phyloP scores from a whole-genome alignment of 1,139 yeast species.

The Hyphopichia burtonii region DNA sequence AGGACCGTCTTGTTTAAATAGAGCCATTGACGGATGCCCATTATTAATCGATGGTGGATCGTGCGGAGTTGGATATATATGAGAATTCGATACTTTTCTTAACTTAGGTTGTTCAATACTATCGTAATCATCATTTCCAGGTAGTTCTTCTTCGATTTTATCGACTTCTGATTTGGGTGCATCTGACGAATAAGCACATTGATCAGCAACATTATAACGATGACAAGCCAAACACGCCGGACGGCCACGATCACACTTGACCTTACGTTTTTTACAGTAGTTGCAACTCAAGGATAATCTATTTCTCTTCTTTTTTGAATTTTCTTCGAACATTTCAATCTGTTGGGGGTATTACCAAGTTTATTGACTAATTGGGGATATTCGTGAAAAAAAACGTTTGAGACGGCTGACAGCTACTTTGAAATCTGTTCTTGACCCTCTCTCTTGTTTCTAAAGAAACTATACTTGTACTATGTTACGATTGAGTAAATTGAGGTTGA shows the following conservation, averaged over 20 bases:
- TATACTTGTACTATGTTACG: too few relatives aligned
- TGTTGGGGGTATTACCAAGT: too few relatives aligned
- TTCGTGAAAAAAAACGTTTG: too few relatives aligned
- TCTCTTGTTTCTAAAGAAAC: too few relatives aligned
- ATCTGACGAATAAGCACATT: constrained; percentile 32
- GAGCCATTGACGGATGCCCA: neutral
- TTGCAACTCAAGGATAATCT: constrained; percentile 35
- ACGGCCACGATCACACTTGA: constrained; percentile 31
- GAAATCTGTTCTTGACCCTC: too few relatives aligned
- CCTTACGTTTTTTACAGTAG: constrained; percentile 40
- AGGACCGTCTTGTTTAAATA: too few relatives aligned
- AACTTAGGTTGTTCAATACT: neutral
- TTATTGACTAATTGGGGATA: too few relatives aligned
- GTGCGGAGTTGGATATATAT: neutral
- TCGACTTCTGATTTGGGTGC: constrained; percentile 4
- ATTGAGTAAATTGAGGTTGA: too few relatives aligned
- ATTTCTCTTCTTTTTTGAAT: constrained; percentile 21
- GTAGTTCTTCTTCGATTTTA: neutral
- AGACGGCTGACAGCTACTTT: too few relatives aligned
- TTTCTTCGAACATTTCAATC: neutral
- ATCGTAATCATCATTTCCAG: too few relatives aligned
- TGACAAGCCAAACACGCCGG: constrained; percentile 34
- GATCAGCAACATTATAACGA: constrained; percentile 19
- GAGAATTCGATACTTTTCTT: neutral
- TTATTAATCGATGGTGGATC: neutral